Evolutionary conservation across 1,284 basidiomycete genomes (phyloP).

Genomic region (Cryptococcus hybrid): DNA sequence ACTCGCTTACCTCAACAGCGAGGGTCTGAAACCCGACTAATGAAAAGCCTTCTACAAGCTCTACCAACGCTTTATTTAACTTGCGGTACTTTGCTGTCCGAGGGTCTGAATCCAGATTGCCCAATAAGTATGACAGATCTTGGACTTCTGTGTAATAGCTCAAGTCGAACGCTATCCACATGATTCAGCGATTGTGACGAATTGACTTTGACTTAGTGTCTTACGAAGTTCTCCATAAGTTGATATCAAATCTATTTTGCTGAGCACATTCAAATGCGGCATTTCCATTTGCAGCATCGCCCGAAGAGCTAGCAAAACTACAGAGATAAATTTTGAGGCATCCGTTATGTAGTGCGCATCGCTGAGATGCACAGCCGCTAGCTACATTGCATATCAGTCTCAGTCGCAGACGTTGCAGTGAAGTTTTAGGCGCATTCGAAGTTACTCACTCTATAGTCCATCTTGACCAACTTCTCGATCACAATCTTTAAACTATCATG

Average conservation of each 20-base stretch:
- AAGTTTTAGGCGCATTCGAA: not conserved
- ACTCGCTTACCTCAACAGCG: slow-evolving; percentile 71
- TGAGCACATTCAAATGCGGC: slow-evolving; percentile 95
- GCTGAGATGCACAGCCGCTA: slow-evolving; percentile 91
- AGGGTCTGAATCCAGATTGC: slow-evolving; percentile 60
- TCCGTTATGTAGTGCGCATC: slow-evolving; percentile 98
- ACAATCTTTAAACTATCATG: slow-evolving; percentile 84
- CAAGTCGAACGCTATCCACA: slow-evolving; percentile 79
- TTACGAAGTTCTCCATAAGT: slow-evolving; percentile 85
- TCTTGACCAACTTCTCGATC: slow-evolving; percentile 67
- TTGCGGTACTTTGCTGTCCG: slow-evolving; percentile 66
- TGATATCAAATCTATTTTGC: slow-evolving; percentile 87
- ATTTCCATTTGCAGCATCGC: slow-evolving; percentile 98
- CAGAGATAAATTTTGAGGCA: slow-evolving; percentile 89
- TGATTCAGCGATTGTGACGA: not conserved
- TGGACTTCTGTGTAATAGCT: slow-evolving; percentile 99
- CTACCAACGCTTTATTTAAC: slow-evolving; percentile 86
- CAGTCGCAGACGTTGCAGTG: not conserved
- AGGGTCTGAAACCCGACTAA: slow-evolving; percentile 96
- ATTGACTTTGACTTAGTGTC: slow-evolving; percentile 15
- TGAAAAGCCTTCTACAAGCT: slow-evolving; percentile 89
- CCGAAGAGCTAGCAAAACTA: slow-evolving; percentile 84
- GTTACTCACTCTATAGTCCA: slow-evolving; percentile 75
- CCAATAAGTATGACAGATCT: slow-evolving; percentile 86
- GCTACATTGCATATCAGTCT: slow-evolving; percentile 53